Evolutionary conservation across 345 rosid species (phyloP), one percentile per base, ranked within the genome.

Genomic region (Gossypium ekmanianum): DNA sequence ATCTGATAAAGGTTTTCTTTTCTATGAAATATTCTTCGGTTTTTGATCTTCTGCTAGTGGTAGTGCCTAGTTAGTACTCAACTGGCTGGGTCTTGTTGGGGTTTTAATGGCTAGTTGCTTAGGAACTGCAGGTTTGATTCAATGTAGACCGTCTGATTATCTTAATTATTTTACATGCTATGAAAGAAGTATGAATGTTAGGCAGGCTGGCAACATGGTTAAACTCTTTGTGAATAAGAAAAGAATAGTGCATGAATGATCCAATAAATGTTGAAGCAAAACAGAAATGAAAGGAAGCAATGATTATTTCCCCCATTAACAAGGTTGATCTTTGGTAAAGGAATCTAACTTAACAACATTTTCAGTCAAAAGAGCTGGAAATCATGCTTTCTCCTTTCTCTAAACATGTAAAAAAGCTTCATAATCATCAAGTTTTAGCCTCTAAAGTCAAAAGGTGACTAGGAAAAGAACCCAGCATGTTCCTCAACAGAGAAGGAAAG

Each of bases 401-500:
- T 51, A 51, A 51, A 51, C 57, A 68, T 61, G 79, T 56, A 79
- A 81, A 61, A 78, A 78, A 77, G 80, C 76, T 76, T 65, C 77
- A 85, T 81, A 72, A 83, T 82, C 87, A 79, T 11, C 10, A 13
- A 78, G 72, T 51, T 74, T 78, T 48, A 9, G 79, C 82, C 81
- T 62, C 76, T n/a, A 79, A 88, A 85, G 87, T 81, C 86, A 84
- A 88, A 84, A 86, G 62, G 83, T 74, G 68, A 71, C 57, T 4
- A 69, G 54, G 63, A 81, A 79, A 84, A 77, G 81, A 83, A 62
- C 78, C 77, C 83, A 78, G 74, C 79, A 79, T 78, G 82, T 73
- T 73, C 75, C 66, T 80, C 51, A 78, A 61, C 73, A 68, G 55
- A 79, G 61, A 76, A 48, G 41, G 24, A 22, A 45, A 68, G 69